phyloP scores from a whole-genome alignment of 257 asterid genomes.

The Nicotiana sylvestris region DNA sequence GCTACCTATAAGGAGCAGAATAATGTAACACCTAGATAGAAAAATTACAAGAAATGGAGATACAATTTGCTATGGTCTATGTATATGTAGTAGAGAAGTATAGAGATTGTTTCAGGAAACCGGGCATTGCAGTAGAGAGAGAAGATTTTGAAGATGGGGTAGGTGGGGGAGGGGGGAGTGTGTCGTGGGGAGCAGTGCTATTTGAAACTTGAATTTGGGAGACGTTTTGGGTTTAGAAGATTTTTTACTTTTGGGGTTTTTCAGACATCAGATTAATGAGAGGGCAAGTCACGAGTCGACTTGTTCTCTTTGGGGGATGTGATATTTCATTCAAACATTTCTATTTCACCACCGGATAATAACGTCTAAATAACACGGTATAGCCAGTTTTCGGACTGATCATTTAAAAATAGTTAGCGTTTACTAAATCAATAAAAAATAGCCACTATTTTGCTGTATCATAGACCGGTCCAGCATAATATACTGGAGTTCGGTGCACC shows the following conservation, averaged over 20 bases:
- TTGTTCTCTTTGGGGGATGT: too few relatives aligned
- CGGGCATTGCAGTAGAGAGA: neutral
- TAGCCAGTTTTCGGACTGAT: too few relatives aligned
- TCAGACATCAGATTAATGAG: neutral
- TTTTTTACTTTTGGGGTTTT: neutral
- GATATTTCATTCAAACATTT: too few relatives aligned
- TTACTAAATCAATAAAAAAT: too few relatives aligned
- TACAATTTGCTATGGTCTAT: neutral
- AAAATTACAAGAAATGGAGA: neutral
- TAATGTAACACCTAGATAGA: neutral
- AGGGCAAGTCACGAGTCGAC: too few relatives aligned
- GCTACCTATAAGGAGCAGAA: neutral
- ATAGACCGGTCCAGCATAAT: too few relatives aligned
- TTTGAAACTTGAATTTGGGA: slow-evolving; percentile 10
- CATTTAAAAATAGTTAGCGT: too few relatives aligned
- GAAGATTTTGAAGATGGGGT: neutral
- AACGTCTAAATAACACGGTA: too few relatives aligned
- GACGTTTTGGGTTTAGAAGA: slow-evolving; percentile 8
- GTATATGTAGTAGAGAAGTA: neutral
- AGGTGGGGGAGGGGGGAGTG: neutral
- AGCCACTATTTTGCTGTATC: too few relatives aligned
- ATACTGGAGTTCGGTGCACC: too few relatives aligned
- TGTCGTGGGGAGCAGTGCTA: slow-evolving; percentile 12
- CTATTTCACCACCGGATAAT: too few relatives aligned
- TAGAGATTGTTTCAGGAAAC: neutral